Base-by-base conservation (phyloP, 2,329 filamentous ascomycete genomes). In the Alternaria triticina region DNA sequence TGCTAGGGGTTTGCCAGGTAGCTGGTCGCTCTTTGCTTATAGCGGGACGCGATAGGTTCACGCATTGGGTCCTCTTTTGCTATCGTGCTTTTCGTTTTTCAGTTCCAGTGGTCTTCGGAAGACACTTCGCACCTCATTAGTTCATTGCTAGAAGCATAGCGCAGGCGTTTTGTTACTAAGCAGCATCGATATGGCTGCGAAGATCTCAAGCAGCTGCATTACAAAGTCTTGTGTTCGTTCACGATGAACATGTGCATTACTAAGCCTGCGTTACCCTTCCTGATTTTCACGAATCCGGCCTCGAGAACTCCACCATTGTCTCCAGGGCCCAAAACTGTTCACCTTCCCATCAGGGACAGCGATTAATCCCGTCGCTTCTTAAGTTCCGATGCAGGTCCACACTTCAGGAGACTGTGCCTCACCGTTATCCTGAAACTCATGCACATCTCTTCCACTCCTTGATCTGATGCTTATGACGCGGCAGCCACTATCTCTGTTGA, bases 251-350 rank as follows among this genome's bases (percentile, higher is more conserved):
- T 40, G n/a, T 20, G 17, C 43, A 45, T 22, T 7, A 22, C 43
- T 22, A 22, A 22, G 17, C 43, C 20, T 22, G 74, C 10, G 60
- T 71, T 22, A 46, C 33, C 5, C 57, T 76, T 5, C 69, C 71
- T 11, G 58, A 56, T 3, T 58, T 63, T 43, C 30, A 62, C 1
- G 57, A 46, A 11, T 60, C 73, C 6, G 73, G 72, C 12, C 62
- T 76, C 28, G 71, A 75, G 47, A 74, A 75, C 61, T 73, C 71
- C 54, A 75, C 72, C 10, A 50, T 73, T 5, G 61, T 68, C 23
- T 70, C 72, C 4, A 36, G 55, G 12, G 70, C 71, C n/a, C 59
- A 62, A 7, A 62, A 62, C 13, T 17, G 70, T 30, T 54, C 55
- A 9, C 65, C 73, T 52, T 46, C 20, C 44, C 44, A 23, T 25